Evolutionary conservation across 768 basidiomycete genomes (phyloP), one percentile per base, ranked within the genome.

Genomic region (Mycena alexandri): DNA sequence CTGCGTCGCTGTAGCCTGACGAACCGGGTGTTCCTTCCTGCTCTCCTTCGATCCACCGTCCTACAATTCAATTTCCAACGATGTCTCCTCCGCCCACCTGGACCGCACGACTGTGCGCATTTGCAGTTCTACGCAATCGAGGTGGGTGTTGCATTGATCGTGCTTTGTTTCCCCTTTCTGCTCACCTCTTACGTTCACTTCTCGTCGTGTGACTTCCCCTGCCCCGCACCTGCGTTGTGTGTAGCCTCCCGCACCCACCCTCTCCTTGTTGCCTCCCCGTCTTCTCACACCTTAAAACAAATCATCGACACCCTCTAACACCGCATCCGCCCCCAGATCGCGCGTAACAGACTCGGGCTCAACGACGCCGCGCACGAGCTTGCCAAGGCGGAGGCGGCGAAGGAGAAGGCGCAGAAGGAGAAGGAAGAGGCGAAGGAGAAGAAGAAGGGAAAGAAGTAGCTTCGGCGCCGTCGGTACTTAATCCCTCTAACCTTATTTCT

Each of bases 101-200:
- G 10, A 38, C 38, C 9, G 14, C 38, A 38, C 14, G 38, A 14
- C 38, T 10, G 14, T 5, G 38, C 11, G 38, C 14, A 14, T 10
- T 14, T 9, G 67, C 52, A 99, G 86, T 99, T 99, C 84, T 95
- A 95, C 73, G 95, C 93, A 13, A 89, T 95, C 75, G 98, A 98
- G 84, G 93, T 93, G 75, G 61, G 78, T 25, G 17, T 29, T 67
- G 29, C 61, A 46, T 21, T 34, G 19, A 24, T 47, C 65, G 36
- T 47, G 63, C 61, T 58, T 57, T 47, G 24, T 25, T 44, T 41
- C 36, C 36, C 22, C 38, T n/a, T 16, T 24, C 42, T 12, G 7
- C 34, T 36, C 5, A 36, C 12, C 34, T 12, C 34, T 36, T 36
- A 6, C 34, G 7, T 36, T 6, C 34, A 10, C 38, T 38, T 38